These are phyloP conservation scores for Sarocladium brachiariae DNA, from an alignment of 2,329 filamentous ascomycete species.

Conservation along the genomic window DNA sequence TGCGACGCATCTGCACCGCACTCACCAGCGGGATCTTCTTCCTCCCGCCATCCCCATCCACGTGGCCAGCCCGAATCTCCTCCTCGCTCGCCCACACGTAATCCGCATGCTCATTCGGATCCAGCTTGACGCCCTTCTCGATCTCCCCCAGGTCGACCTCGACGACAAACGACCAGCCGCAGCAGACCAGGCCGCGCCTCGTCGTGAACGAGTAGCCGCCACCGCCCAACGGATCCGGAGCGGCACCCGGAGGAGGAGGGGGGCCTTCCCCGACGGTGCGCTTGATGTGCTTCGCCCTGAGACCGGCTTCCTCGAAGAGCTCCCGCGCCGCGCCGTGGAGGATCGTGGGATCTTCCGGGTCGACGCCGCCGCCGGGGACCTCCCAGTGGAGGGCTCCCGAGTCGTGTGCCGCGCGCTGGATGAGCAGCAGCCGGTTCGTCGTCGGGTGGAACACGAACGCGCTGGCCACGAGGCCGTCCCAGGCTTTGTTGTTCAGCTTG, in stretches of 20 bases:
- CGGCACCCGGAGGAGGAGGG: no score
- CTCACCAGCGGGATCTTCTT: slow-evolving; percentile 25
- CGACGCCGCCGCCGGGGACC: slow-evolving; percentile 40
- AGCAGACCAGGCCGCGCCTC: slow-evolving; percentile 23
- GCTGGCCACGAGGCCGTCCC: slow-evolving; percentile 23
- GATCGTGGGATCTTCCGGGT: slow-evolving; percentile 32
- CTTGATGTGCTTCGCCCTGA: slow-evolving; percentile 24
- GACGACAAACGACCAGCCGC: slow-evolving; percentile 30
- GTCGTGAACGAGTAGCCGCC: slow-evolving; percentile 27
- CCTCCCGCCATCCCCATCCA: slow-evolving; percentile 19
- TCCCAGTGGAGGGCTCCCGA: slow-evolving; percentile 41
- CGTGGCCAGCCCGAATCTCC: slow-evolving; percentile 23
- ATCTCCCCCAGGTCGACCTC: slow-evolving; percentile 19
- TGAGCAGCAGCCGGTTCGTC: slow-evolving; percentile 31
- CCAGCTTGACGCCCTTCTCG: slow-evolving; percentile 23
- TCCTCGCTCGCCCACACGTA: slow-evolving; percentile 33
- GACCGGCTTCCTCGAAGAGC: slow-evolving; percentile 40
- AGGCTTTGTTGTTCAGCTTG: slow-evolving; percentile 4
- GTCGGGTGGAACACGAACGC: slow-evolving; percentile 28
- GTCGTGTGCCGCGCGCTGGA: slow-evolving; percentile 39
- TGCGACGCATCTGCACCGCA: slow-evolving; percentile 18
- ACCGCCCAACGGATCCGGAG: not conserved
- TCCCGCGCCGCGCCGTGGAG: slow-evolving; percentile 39
- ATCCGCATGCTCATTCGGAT: slow-evolving; percentile 34
- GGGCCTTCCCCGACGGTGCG: not conserved